Base-by-base conservation (phyloP, 345 rosid species). In the Angophora floribunda region DNA sequence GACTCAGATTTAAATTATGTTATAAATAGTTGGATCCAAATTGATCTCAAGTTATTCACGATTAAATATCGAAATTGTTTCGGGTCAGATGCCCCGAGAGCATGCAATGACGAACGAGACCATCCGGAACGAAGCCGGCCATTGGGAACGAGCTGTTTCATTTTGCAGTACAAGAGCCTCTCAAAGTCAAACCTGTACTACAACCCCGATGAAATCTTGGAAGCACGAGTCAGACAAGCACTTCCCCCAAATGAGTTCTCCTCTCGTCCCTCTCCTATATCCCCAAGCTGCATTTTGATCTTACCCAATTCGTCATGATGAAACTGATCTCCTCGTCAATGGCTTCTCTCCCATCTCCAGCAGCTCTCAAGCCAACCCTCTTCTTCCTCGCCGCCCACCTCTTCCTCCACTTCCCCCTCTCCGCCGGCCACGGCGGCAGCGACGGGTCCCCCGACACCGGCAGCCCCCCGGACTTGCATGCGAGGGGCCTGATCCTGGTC, bases 401-500 rank as follows among this genome's bases (percentile, higher is more conserved):
- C 87, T 86, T 85, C 88, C 91, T 95, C 4, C 93, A 91, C 26
- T 63, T 92, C 87, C 91, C 92, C 80, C n/a, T 91, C 32, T 91
- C 91, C 59, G 88, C 85, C 16, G 91, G 89, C 86, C 96, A 95
- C 26, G 94, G 96, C 1, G 96, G 94, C 30, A 32, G 45, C 67
- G 90, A 88, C 4, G 89, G 86, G 21, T 89, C 41, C 24, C 88
- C 86, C 19, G 92, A 84, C 36, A 86, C 85, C 4, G 86, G 51
- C 32, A 88, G 47, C 22, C 32, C 88, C 53, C 88, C 47, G 13
- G 85, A 91, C 75, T 89, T 93, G n/a, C 96, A n/a, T 32, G 86
- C 59, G 9, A 90, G 79, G 85, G 92, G 95, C 30, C 90, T 96
- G 85, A 93, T 95, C 44, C 88, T 92, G 89, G 98, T 95, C 50